A percentile compares a stretch with the other conserved stretches of the same genome.
Conservation (phyloP, 306 rosid species). For the Corylus americana region DNA sequence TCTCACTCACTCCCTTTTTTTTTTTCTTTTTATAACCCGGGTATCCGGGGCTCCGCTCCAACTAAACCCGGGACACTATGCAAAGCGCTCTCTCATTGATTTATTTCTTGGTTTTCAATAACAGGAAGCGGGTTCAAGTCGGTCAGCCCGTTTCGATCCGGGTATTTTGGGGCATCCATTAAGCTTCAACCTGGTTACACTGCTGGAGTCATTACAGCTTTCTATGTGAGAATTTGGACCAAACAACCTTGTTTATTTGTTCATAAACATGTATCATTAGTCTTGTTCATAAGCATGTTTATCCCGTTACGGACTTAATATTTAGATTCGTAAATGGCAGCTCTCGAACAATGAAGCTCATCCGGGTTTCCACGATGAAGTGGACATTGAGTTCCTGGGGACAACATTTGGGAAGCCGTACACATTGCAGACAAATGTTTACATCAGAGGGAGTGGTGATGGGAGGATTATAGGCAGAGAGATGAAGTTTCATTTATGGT, state of each 20-base stretch:
- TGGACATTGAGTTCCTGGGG: conserved; percentile 93
- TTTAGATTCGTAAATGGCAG: conserved; percentile 39
- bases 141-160: conserved; percentile 80
- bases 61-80: too few species aligned
- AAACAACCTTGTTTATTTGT: neutral
- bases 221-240: conserved; percentile 60
- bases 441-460: conserved; percentile 95
- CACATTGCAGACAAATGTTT: conserved; percentile 89
- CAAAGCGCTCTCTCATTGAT: too few species aligned
- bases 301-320: too few species aligned
- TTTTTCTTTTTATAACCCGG: too few species aligned
- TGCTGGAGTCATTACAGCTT: conserved; percentile 95
- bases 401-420: conserved; percentile 97
- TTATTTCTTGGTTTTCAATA: conserved; percentile 10
- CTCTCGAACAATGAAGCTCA: conserved; percentile 93
- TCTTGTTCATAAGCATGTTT: too few species aligned
- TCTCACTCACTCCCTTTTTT: conserved; percentile 9
- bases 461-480: conserved; percentile 87
- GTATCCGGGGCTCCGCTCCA: too few species aligned
- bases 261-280: too few species aligned
- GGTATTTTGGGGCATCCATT: conserved; percentile 85
- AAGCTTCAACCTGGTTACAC: conserved; percentile 95
- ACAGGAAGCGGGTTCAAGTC: conserved; percentile 97
- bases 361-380: conserved; percentile 96
- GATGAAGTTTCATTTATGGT: conserved; percentile 96